Conservation (phyloP, 2,329 filamentous ascomycete genomes). For the Aspergillus ibericus region DNA sequence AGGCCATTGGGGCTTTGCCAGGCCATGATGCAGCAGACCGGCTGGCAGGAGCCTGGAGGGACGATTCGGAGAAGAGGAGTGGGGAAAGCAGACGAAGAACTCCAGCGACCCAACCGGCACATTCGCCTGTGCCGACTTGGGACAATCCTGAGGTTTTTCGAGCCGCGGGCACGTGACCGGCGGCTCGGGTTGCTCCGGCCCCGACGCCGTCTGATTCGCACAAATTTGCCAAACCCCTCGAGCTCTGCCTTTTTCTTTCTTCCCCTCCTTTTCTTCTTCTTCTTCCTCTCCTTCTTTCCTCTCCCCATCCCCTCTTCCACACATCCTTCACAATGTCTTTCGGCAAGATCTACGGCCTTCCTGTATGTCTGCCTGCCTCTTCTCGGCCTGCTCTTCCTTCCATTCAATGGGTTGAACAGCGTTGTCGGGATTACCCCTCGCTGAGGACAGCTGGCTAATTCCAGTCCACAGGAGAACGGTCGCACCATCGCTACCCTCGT, state of each 20-base stretch:
- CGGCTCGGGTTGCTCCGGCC: slow-evolving; percentile 26
- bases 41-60: slow-evolving; percentile 14
- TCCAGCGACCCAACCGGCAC: neutral
- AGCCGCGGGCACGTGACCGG: slow-evolving; percentile 26
- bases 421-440: slow-evolving; percentile 6
- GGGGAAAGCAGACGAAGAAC: neutral
- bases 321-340: slow-evolving; percentile 73
- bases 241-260: slow-evolving; percentile 16
- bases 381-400: slow-evolving; percentile 4
- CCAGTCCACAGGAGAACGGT: slow-evolving; percentile 70
- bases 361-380: slow-evolving; percentile 57
- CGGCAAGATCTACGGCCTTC: slow-evolving; percentile 91
- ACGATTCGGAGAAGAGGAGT: neutral
- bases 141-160: slow-evolving; percentile 27
- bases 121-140: slow-evolving; percentile 10
- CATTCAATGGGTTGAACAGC: slow-evolving; percentile 13
- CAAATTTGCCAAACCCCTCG: slow-evolving; percentile 23
- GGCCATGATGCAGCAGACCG: slow-evolving; percentile 32
- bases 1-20: slow-evolving; percentile 39
- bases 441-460: slow-evolving; percentile 17
- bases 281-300: slow-evolving; percentile 19
- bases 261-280: slow-evolving; percentile 23
- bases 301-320: slow-evolving; percentile 15
- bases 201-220: slow-evolving; percentile 29
- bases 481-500: slow-evolving; percentile 86